Conservation (phyloP, 2,329 filamentous ascomycete genomes). For the Tolypocladium pustulatum region DNA sequence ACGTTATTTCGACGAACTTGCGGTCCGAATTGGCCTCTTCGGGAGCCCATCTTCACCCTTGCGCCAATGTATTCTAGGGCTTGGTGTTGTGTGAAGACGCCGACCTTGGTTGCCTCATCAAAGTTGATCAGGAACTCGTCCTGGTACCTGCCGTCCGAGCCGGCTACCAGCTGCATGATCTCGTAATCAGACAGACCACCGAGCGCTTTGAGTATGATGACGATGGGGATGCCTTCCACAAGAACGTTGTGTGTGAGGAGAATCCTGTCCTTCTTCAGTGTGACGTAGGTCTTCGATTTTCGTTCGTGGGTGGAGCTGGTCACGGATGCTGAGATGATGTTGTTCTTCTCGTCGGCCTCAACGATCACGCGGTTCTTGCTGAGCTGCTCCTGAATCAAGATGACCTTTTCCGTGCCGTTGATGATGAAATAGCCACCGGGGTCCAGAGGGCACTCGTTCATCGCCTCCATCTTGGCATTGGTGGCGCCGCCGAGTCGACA, state of each 20-base stretch:
- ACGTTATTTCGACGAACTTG: constrained; percentile 66
- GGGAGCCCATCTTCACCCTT: constrained; percentile 77
- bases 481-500: constrained; percentile 77
- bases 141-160: constrained; percentile 78
- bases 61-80: constrained; percentile 86
- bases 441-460: constrained; percentile 93
- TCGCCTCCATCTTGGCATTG: constrained; percentile 77
- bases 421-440: constrained; percentile 98
- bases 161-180: constrained; percentile 83
- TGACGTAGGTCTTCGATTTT: constrained; percentile 95
- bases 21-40: constrained; percentile 42
- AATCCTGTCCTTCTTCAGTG: constrained; percentile 87
- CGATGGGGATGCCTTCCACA: constrained; percentile 87
- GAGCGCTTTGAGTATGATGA: constrained; percentile 85
- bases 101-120: constrained; percentile 75
- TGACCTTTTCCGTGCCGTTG: constrained; percentile 96
- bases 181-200: constrained; percentile 92
- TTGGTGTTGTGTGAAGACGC: constrained; percentile 87
- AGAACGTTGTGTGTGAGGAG: constrained; percentile 87
- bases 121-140: constrained; percentile 95
- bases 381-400: constrained; percentile 93
- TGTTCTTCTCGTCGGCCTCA: constrained; percentile 84
- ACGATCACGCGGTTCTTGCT: constrained; percentile 99
- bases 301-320: constrained; percentile 96
- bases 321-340: constrained; percentile 87